Evolutionary conservation across 306 rosid species (phyloP).

Genomic region (Malus sieversii): DNA sequence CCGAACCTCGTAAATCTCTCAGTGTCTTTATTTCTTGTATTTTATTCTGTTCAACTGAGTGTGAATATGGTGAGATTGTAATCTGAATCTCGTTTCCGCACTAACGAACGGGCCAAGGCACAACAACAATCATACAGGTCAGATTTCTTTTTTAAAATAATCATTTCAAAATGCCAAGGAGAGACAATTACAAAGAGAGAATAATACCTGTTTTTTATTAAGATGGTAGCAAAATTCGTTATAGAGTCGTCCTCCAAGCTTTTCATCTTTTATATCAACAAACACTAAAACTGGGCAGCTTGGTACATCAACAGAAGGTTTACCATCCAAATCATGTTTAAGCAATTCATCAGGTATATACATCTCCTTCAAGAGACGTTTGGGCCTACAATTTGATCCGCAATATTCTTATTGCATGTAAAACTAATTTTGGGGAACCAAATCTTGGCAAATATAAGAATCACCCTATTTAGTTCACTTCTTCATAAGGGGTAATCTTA

Average conservation of each 20-base stretch:
- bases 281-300: not conserved
- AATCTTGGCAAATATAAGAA: not conserved
- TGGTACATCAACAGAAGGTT: not conserved
- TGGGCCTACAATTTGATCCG: not conserved
- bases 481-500: too few relatives aligned
- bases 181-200: too few relatives aligned
- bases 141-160: too few relatives aligned
- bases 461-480: too few relatives aligned
- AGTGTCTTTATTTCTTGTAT: too few relatives aligned
- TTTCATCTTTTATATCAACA: not conserved
- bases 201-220: not conserved
- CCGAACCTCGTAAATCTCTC: too few relatives aligned
- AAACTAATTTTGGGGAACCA: not conserved
- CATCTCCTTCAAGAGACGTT: not conserved
- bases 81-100: too few relatives aligned
- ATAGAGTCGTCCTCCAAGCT: not conserved
- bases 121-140: too few relatives aligned
- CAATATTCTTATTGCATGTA: not conserved
- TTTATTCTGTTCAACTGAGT: too few relatives aligned
- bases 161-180: too few relatives aligned
- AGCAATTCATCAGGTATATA: conserved; percentile 3
- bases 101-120: too few relatives aligned
- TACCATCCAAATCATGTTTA: not conserved
- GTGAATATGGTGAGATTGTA: too few relatives aligned
- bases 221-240: not conserved